Percentiles rank a stretch among this genome's conserved stretches.
phyloP scores from a whole-genome alignment of 495 filamentous ascomycete species.

The Baudoinia panamericana region DNA sequence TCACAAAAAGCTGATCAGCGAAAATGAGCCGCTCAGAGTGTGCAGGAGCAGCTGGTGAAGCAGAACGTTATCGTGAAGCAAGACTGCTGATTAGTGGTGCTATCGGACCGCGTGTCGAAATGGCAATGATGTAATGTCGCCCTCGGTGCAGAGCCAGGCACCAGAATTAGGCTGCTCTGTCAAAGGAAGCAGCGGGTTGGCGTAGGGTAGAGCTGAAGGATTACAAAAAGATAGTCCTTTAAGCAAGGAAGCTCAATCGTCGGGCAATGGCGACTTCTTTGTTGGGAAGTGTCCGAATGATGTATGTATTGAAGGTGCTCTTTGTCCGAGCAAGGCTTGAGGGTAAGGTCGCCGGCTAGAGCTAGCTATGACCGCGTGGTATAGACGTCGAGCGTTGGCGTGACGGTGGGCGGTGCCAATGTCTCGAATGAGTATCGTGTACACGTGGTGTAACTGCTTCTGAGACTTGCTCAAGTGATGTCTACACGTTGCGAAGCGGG shows the following conservation, averaged over 20 bases:
- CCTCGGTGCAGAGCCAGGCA: constrained; percentile 6
- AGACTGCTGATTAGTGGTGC: constrained; percentile 7
- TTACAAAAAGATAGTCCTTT: constrained; percentile 21
- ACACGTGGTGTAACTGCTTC: no score
- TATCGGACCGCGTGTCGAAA: constrained; percentile 4
- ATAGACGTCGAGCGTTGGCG: not conserved
- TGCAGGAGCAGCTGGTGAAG: not conserved
- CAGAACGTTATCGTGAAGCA: not conserved
- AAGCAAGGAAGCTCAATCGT: constrained; percentile 1
- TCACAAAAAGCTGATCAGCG: not conserved
- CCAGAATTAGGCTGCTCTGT: constrained; percentile 20
- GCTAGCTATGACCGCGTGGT: not conserved
- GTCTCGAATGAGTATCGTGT: not conserved
- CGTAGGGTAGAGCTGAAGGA: constrained; percentile 15
- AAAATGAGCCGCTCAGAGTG: not conserved
- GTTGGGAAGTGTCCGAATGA: not conserved
- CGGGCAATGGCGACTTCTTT: constrained; percentile 8
- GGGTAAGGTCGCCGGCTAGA: not conserved
- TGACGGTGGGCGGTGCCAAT: not conserved
- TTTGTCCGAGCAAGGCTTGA: constrained; percentile 5
- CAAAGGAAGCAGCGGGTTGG: constrained; percentile 15
- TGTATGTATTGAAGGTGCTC: constrained; percentile 3
- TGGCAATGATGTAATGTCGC: constrained; percentile 6
- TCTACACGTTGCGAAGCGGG: not conserved
- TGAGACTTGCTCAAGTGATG: constrained; percentile 4